Evolutionary conservation across 192 early-diverging fungal species (phyloP), one percentile per base, ranked within the genome.

Genomic region (Endogone sp.): DNA sequence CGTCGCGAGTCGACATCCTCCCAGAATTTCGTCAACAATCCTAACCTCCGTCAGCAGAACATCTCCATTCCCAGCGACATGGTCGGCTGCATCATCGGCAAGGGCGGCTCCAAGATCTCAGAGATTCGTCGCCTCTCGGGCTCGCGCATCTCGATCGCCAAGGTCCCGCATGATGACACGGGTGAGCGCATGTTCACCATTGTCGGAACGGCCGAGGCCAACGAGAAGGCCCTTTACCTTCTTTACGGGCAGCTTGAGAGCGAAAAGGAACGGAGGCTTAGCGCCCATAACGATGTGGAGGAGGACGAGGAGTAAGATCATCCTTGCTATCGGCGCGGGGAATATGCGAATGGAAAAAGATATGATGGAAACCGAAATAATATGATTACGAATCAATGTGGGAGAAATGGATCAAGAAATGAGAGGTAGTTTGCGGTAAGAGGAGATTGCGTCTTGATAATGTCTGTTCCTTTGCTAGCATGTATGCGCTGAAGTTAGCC

Each of bases 1-100:
- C 64, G 78, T 63, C 75, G 71, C 55, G 32, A 49, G 29, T 71
- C 75, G 4, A 55, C 68, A 22, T 32, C 67, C 79, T 79, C 69
- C 67, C 71, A 60, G 20, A 56, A 56, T 28, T 69, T 65, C 28
- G 32, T 71, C 26, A 67, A 75, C 54, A 70, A 80, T 68, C 74
- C 81, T 62, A 85, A 88, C 73, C 82, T 86, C 71, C 89, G 90
- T 72, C 92, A 87, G 26, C 90, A 94, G 74, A 89, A 96, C 69
- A 94, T 98, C 71, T 88, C 88, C 60, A 95, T 99, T 65, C 94
- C 97, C 22, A 88, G 89, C 74, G 94, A 96, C 75, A 92, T 98
- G 91, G 95, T 96, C 59, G 97, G 97, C 28, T 94, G 94, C 71
- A 94, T 99, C 74, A 99, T 99, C 79, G 97, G 97, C 68, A 96